Evolutionary conservation across 306 rosid genomes (phyloP).

Genomic region (Erythrophleum fordii): DNA sequence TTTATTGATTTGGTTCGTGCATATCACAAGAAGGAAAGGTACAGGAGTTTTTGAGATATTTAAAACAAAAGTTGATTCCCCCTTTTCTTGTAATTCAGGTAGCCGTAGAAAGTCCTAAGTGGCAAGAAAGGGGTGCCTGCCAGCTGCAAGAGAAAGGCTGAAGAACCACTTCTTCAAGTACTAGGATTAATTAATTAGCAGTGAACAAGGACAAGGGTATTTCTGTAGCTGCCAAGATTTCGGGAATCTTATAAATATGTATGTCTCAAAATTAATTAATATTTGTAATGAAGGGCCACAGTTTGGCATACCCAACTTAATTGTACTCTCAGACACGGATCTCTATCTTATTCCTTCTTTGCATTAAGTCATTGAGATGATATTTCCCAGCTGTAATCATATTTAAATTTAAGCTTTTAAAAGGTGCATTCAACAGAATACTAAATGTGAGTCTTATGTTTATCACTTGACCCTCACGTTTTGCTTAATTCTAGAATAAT

Average conservation of each 20-base stretch:
- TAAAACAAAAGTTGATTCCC: conserved; percentile 35
- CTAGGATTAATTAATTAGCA: neutral
- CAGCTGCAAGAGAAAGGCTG: conserved; percentile 16
- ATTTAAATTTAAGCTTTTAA: conserved; percentile 35
- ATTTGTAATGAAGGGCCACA: neutral
- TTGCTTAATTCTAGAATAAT: conserved; percentile 44
- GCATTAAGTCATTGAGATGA: conserved; percentile 18
- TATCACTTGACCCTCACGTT: conserved; percentile 40
- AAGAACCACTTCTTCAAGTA: neutral
- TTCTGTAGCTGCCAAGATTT: conserved; percentile 39
- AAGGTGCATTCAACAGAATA: conserved; percentile 12
- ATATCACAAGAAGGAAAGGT: conserved; percentile 23
- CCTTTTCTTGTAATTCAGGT: conserved; percentile 29
- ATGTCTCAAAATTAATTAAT: conserved; percentile 14
- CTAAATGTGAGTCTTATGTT: conserved; percentile 31
- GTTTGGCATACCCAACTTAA: conserved; percentile 48
- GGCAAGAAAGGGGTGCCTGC: conserved; percentile 20
- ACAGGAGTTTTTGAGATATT: neutral
- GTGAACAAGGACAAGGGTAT: neutral
- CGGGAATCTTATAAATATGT: conserved; percentile 44
- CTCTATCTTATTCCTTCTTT: conserved; percentile 34
- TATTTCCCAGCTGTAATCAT: conserved; percentile 54
- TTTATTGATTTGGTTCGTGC: conserved; percentile 44
- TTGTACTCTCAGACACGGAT: conserved; percentile 9
- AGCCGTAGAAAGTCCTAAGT: conserved; percentile 25